Evolutionary conservation across 805 yeast species (phyloP), one percentile per base, ranked within the genome.

Genomic region (Candida insectorum): DNA sequence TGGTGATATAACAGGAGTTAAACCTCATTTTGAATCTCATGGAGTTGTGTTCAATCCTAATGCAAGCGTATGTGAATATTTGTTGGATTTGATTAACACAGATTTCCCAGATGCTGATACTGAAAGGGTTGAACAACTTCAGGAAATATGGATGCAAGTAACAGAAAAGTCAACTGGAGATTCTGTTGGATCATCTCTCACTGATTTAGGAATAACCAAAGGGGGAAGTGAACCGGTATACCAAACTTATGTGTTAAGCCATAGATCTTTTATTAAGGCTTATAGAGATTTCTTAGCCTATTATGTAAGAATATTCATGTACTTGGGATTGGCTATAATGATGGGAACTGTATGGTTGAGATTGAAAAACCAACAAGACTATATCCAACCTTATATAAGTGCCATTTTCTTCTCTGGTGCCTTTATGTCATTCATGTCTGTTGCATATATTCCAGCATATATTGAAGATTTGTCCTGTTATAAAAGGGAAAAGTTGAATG

Each of bases 341-440:
- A 63, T 64, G 70, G 70, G 69, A 7, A 63, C 70, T 5, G 51
- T 49, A 4, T 39, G 51, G 49, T 28, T 47, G 30, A 28, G 52
- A 44, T 49, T 64, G 8, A 54, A 48, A 14, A 49, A 47, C n/a
- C 54, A 48, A 16, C 58, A 54, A 26, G 51, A 50, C 3, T 43
- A 56, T 32, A 54, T 56, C 33, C 62, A 57, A 29, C 64, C 65
- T 4, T 56, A 59, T 9, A 58, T 52, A 30, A 53, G 52, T 31
- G 68, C 65, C 11, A 56, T 64, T 25, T 64, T 64, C 49, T 64
- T 63, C 43, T 57, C 63, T 12, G 68, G 67, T n/a, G 69, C 70
- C 7, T 64, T 64, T 44, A 63, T 62, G 68, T 61, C 66, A n/a
- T 62, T 62, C 39, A 63, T 63, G 69, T 51, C 66, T 2, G 70